phyloP scores from a whole-genome alignment of 805 yeast species.

The Debaryomyces maramus region DNA sequence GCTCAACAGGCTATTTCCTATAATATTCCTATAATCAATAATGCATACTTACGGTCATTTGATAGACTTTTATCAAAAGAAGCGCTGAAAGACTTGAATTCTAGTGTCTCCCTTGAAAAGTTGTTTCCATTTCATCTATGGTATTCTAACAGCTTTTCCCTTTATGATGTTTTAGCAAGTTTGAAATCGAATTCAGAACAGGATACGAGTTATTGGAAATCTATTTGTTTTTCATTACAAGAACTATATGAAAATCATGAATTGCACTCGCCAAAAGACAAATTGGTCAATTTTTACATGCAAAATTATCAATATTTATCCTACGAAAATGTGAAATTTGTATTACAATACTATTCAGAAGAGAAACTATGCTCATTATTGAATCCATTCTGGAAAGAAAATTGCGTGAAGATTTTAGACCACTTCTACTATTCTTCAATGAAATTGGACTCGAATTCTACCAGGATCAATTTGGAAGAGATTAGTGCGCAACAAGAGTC shows the following conservation, averaged over 20 bases:
- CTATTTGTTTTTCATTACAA: conserved; percentile 37
- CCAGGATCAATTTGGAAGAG: conserved; percentile 5
- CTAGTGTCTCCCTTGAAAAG: conserved; percentile 15
- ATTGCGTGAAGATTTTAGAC: conserved; percentile 44
- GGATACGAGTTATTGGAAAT: conserved; percentile 31
- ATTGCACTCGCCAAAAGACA: conserved; percentile 44
- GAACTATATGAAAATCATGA: conserved; percentile 28
- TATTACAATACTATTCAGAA: conserved; percentile 48
- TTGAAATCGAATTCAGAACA: conserved; percentile 24
- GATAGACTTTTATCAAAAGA: conserved; percentile 39
- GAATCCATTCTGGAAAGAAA: conserved; percentile 51
- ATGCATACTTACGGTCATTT: conserved; percentile 41
- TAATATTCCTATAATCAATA: conserved; percentile 38
- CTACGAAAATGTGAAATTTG: conserved; percentile 37
- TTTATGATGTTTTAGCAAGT: conserved; percentile 36
- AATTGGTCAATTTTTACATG: conserved; percentile 43
- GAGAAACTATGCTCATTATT: conserved; percentile 57
- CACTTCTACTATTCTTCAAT: conserved; percentile 35
- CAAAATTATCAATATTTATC: conserved; percentile 36
- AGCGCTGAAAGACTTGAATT: conserved; percentile 13
- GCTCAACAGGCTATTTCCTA: conserved; percentile 29
- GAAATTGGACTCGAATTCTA: conserved; percentile 9
- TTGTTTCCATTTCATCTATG: conserved; percentile 42
- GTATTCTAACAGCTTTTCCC: conserved; percentile 40
- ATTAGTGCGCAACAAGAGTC: not conserved